Conservation (phyloP, 2,329 filamentous ascomycete genomes). For the Neoscytalidium dimidiatum region DNA sequence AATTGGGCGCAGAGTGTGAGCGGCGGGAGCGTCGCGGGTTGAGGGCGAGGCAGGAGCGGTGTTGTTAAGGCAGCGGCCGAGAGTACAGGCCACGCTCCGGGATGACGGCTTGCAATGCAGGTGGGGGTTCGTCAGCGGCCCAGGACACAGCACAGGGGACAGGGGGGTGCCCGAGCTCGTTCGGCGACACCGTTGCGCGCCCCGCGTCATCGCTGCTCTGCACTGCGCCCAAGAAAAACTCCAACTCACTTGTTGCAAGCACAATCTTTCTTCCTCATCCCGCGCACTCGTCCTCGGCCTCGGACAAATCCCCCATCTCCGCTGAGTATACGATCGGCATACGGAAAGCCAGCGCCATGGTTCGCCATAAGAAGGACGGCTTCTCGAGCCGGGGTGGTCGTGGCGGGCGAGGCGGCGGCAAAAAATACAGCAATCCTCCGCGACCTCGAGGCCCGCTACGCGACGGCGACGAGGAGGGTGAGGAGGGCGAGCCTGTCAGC, state of each 20-base stretch:
- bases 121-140: constrained; percentile 13
- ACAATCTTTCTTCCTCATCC: background rate
- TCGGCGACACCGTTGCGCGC: background rate
- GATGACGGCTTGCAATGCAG: constrained; percentile 14
- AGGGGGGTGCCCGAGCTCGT: background rate
- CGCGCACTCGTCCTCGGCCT: background rate
- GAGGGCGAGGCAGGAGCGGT: background rate
- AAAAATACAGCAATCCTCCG: constrained; percentile 64
- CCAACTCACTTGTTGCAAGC: background rate
- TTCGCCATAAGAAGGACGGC: constrained; percentile 93
- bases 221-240: background rate
- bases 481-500: constrained; percentile 30
- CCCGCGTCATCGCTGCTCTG: constrained; percentile 9
- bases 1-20: background rate
- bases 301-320: background rate
- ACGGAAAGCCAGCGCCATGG: constrained; percentile 59
- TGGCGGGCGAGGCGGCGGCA: constrained; percentile 49
- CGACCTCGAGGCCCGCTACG: constrained; percentile 59
- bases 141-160: background rate
- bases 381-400: constrained; percentile 56
- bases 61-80: background rate
- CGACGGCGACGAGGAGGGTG: constrained; percentile 43
- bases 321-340: background rate
- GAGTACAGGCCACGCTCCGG: constrained; percentile 17
- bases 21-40: background rate